These are phyloP conservation scores for Artomyces pyxidatus DNA, from an alignment of 768 basidiomycete genomes.

Conservation along the genomic window DNA sequence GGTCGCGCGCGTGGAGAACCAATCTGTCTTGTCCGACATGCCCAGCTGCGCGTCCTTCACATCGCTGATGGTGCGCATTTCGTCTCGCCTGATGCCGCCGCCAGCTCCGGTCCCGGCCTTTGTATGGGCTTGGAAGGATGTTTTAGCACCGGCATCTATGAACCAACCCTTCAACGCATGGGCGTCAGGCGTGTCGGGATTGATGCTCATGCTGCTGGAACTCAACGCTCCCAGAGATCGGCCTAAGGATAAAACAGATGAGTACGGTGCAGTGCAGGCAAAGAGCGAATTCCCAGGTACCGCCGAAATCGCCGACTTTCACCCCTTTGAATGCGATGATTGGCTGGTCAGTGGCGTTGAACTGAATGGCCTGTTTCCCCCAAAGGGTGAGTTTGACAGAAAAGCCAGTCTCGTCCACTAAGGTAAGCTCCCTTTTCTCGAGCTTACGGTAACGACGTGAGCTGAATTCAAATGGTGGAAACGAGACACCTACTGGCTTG, in stretches of 20 bases:
- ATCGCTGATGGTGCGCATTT: slow-evolving; percentile 65
- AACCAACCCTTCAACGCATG: slow-evolving; percentile 90
- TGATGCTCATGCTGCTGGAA: slow-evolving; percentile 71
- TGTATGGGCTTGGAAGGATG: slow-evolving; percentile 68
- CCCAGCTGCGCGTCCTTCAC: slow-evolving; percentile 75
- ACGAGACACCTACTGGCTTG: slow-evolving; percentile 30
- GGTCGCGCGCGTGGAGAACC: slow-evolving; percentile 75
- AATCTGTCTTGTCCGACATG: slow-evolving; percentile 68
- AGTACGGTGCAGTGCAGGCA: slow-evolving; percentile 6
- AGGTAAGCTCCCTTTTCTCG: slow-evolving; percentile 78
- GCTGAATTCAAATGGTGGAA: no score
- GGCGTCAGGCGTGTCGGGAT: slow-evolving; percentile 89
- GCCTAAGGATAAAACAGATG: slow-evolving; percentile 33
- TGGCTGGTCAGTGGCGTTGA: slow-evolving; percentile 45
- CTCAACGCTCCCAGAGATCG: slow-evolving; percentile 80
- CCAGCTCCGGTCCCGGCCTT: slow-evolving; percentile 29
- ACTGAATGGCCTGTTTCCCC: slow-evolving; percentile 92
- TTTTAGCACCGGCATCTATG: slow-evolving; percentile 55
- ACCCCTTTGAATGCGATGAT: slow-evolving; percentile 93
- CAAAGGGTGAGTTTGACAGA: slow-evolving; percentile 84
- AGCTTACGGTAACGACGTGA: slow-evolving; percentile 40
- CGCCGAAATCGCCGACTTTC: slow-evolving; percentile 88
- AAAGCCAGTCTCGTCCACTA: slow-evolving; percentile 79
- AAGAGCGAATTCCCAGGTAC: slow-evolving; percentile 30
- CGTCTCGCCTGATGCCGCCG: slow-evolving; percentile 54